Evolutionary conservation across 768 basidiomycete genomes (phyloP).

Genomic region (Rhodotorula sphaerocarpa): DNA sequence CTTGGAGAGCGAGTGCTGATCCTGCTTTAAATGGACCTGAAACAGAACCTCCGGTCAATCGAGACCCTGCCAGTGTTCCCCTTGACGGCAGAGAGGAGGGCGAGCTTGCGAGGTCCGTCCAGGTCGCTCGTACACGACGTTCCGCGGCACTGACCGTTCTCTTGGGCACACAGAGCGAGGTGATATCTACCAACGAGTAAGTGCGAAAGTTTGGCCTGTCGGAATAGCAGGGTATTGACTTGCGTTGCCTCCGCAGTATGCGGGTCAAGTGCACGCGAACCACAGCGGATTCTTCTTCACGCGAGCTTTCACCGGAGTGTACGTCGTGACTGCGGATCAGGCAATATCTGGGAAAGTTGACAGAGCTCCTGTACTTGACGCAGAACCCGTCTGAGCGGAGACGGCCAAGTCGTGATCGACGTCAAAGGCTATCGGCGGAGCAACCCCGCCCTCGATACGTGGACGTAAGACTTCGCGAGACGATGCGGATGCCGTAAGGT

Average conservation of each 20-base stretch:
- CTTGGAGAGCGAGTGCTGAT: neutral
- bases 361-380: neutral
- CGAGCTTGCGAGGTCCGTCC: neutral
- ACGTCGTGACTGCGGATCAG: neutral
- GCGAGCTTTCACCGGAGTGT: conserved; percentile 5
- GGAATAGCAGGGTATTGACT: no score
- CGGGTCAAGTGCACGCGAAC: neutral
- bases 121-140: neutral
- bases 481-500: no score
- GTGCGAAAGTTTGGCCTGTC: neutral
- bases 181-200: neutral
- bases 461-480: neutral
- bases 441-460: conserved; percentile 3
- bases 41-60: neutral
- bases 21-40: neutral
- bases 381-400: neutral
- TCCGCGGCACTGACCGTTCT: neutral
- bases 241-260: neutral
- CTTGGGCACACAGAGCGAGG: neutral
- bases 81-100: neutral
- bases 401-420: conserved; percentile 1
- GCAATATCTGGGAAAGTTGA: no score
- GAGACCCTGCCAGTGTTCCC: neutral
- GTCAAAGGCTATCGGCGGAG: neutral
- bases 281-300: conserved; percentile 11